Evolutionary conservation across 129 eudicot genomes (phyloP).

Genomic region (Saussurea involucrata): DNA sequence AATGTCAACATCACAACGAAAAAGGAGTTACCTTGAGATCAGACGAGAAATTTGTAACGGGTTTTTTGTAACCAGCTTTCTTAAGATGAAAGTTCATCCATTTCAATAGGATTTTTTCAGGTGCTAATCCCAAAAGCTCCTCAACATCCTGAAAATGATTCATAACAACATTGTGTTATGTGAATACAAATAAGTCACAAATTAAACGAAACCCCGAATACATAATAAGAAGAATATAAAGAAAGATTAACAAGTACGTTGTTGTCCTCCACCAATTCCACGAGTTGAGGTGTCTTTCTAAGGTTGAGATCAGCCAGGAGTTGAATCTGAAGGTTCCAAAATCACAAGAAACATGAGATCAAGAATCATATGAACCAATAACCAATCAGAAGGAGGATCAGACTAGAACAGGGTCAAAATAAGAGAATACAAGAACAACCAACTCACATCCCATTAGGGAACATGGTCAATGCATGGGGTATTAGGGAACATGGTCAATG

Average conservation of each 20-base stretch:
- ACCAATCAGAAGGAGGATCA: neutral
- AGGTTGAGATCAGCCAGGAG: slow-evolving; percentile 92
- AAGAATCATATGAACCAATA: neutral
- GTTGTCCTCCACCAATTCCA: slow-evolving; percentile 86
- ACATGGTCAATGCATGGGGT: neutral
- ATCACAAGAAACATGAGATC: slow-evolving; percentile 9
- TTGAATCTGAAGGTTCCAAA: slow-evolving; percentile 62
- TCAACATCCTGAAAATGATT: slow-evolving; percentile 66
- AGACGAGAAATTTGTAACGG: slow-evolving; percentile 78
- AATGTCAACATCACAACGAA: neutral
- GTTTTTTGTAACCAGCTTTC: slow-evolving; percentile 85
- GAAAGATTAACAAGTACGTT: slow-evolving; percentile 36
- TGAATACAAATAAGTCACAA: neutral
- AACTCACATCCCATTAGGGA: neutral
- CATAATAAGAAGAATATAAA: neutral
- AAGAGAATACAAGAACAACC: neutral
- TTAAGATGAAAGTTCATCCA: slow-evolving; percentile 98
- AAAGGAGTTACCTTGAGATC: slow-evolving; percentile 63
- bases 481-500: too few relatives aligned
- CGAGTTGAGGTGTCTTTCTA: slow-evolving; percentile 93
- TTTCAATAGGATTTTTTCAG: slow-evolving; percentile 72
- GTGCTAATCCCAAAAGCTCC: slow-evolving; percentile 88
- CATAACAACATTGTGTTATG: slow-evolving; percentile 4
- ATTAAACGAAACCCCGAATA: neutral
- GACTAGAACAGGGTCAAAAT: neutral